Evolutionary conservation across 129 eudicot species (phyloP), one percentile per base, ranked within the genome.

Genomic region (Heracleum sosnowskyi): DNA sequence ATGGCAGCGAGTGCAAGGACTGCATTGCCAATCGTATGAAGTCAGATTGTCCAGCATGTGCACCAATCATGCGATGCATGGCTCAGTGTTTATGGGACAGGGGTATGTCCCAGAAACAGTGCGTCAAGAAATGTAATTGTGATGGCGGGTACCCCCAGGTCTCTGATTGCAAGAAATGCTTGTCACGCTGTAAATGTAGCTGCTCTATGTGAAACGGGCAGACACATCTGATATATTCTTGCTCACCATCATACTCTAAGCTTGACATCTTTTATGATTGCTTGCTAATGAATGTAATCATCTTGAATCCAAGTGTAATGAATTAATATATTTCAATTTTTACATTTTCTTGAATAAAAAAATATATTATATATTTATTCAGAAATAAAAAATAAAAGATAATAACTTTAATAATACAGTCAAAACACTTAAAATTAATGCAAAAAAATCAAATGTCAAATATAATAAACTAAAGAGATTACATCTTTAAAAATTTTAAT

Each of bases 41-140:
- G 62, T 31, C 72, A 33, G 92, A 80, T 64, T 93, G 98, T 81
- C 97, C 98, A 0, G 81, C 83, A 45, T 93, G 98, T 76, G 82
- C 71, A 6, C 86, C 88, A 24, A 93, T 83, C 9, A 89, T 93
- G 91, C 85, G 86, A 72, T 94, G 98, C 89, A 94, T 89, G 98
- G 93, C 96, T 1, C 80, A 62, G 78, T 94, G 98, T 81, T 74
- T 94, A 82, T 94, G 98, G 98, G 86, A 46, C 13, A 89, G 31
- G 11, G 72, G 91, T 31, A 76, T 76, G 1, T 77, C 86, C 0
- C 83, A 81, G 78, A 37, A 78, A 42, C 87, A 84, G 75, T 94
- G 98, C 78, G 73, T 83, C 75, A 88, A 89, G 85, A 89, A 82
- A 77, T 94, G 98, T 15, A 90, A 91, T 51, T 89, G 98, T 77